A percentile compares a stretch with the other conserved stretches of the same genome.
Evolutionary conservation across 2,329 filamentous ascomycete genomes (phyloP).

Genomic region (Akanthomyces muscarius): DNA sequence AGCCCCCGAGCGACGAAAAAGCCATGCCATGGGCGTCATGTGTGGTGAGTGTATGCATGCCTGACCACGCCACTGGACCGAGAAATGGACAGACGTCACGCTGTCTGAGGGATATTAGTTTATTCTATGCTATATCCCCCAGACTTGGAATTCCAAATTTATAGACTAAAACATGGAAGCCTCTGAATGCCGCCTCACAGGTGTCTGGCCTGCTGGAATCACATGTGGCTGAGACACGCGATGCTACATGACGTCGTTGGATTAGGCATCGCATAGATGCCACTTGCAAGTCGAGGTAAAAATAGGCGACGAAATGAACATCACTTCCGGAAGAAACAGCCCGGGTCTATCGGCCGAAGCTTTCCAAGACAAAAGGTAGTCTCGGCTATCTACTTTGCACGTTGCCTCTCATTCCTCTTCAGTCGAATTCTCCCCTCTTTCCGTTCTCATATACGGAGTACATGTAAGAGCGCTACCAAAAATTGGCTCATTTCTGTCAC

Average conservation of each 20-base stretch:
- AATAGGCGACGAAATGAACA: neutral
- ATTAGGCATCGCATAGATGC: neutral
- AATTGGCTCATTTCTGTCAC: no score
- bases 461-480: no score
- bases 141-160: neutral
- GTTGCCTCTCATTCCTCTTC: no score
- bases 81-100: constrained; percentile 6
- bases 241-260: constrained; percentile 7
- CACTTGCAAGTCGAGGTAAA: neutral
- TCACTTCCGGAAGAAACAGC: neutral
- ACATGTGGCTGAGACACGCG: constrained; percentile 11
- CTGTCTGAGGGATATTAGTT: neutral
- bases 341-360: no score
- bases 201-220: neutral
- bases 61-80: constrained; percentile 11
- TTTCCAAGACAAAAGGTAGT: no score
- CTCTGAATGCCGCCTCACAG: neutral
- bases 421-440: no score
- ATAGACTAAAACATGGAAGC: no score
- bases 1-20: neutral
- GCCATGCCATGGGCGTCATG: constrained; percentile 1
- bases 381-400: no score
- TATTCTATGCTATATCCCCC: neutral
- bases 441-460: no score
- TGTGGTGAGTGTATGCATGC: constrained; percentile 6